These are phyloP conservation scores for Skeletonema menzelii DNA, from an alignment of 108 stramenopile genomes.

Conservation along the genomic window DNA sequence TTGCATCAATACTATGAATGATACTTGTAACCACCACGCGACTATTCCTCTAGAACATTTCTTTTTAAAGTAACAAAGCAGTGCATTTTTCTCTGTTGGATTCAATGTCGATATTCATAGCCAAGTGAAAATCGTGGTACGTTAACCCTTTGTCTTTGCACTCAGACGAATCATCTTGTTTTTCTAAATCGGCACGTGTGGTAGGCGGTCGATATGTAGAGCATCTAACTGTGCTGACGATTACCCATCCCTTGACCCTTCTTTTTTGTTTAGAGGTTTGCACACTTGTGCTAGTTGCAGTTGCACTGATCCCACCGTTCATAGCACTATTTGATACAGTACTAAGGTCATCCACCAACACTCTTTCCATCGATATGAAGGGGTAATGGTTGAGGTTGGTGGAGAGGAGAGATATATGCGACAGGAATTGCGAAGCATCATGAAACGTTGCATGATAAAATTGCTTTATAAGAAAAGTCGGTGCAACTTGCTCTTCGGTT, in stretches of 20 bases:
- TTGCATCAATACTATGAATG: too few species aligned
- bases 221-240: slow-evolving; percentile 41
- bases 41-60: not conserved
- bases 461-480: slow-evolving; percentile 29
- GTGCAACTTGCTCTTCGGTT: not conserved
- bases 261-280: slow-evolving; percentile 1
- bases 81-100: slow-evolving; percentile 4
- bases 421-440: slow-evolving; percentile 34
- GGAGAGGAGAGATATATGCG: slow-evolving; percentile 19
- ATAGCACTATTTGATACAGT: not conserved
- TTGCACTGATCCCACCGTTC: not conserved
- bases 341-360: slow-evolving; percentile 37
- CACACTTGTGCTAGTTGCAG: not conserved
- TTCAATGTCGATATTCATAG: slow-evolving; percentile 49
- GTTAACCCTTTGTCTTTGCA: slow-evolving; percentile 33
- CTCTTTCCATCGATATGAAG: slow-evolving; percentile 37
- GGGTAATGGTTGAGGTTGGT: slow-evolving; percentile 47
- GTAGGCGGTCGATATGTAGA: slow-evolving; percentile 31
- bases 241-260: slow-evolving; percentile 38
- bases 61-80: not conserved
- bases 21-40: too few species aligned
- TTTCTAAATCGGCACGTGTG: not conserved
- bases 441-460: slow-evolving; percentile 34
- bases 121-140: slow-evolving; percentile 51
- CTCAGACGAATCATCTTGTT: not conserved